These are phyloP conservation scores for Aaosphaeria arxii DNA, from an alignment of 2,329 filamentous ascomycete genomes.

Conservation along the genomic window DNA sequence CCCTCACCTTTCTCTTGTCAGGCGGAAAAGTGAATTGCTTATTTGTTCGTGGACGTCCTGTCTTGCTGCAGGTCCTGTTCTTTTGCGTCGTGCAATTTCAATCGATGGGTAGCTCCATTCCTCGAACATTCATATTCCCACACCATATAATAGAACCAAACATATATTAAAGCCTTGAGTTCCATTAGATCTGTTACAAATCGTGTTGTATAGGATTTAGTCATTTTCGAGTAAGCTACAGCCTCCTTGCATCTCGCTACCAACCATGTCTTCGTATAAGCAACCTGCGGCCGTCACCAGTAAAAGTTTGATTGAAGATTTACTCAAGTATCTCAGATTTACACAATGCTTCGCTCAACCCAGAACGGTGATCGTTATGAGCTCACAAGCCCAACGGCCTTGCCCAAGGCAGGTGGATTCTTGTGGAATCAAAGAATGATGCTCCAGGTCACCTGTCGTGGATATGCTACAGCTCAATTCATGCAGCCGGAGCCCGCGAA, in stretches of 20 bases:
- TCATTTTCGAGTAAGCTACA: background rate
- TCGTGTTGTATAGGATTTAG: too few species aligned
- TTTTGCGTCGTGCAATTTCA: too few species aligned
- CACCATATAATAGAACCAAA: too few species aligned
- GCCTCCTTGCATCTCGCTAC: background rate
- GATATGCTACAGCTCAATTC: slow-evolving; percentile 58
- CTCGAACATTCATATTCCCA: too few species aligned
- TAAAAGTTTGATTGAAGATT: background rate
- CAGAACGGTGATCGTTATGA: slow-evolving; percentile 54
- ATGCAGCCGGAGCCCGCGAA: slow-evolving; percentile 62
- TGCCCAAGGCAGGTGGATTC: slow-evolving; percentile 57
- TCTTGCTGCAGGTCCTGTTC: too few species aligned
- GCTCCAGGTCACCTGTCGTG: slow-evolving; percentile 58
- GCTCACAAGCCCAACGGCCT: slow-evolving; percentile 53
- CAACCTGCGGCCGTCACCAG: background rate
- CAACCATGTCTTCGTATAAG: background rate
- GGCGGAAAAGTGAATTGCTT: too few species aligned
- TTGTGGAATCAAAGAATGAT: slow-evolving; percentile 62
- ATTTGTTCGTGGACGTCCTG: too few species aligned
- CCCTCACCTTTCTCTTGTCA: too few species aligned
- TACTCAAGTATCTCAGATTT: background rate
- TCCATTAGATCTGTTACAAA: too few species aligned
- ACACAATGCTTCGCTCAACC: slow-evolving; percentile 38
- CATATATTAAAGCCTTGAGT: too few species aligned
- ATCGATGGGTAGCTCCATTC: too few species aligned